A percentile compares a stretch with the other conserved stretches of the same genome.
phyloP scores from a whole-genome alignment of 495 filamentous ascomycete species.

The Xylaria castorea region DNA sequence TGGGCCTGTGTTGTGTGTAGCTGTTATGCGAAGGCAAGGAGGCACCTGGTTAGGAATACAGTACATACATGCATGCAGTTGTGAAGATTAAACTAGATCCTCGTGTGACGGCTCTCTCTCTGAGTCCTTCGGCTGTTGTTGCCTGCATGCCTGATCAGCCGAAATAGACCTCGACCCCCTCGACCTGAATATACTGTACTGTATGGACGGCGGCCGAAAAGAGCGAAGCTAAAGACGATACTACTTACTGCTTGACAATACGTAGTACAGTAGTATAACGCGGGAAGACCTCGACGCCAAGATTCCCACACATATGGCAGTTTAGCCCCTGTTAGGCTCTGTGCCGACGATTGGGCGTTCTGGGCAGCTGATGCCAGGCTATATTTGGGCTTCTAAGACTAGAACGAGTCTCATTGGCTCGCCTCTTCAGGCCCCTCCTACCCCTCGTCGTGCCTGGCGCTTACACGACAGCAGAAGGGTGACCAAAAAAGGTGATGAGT shows the following conservation, averaged over 20 bases:
- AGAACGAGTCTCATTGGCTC: slow-evolving; percentile 8
- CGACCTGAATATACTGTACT: background rate
- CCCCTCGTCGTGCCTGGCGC: slow-evolving; percentile 28
- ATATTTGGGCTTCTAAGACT: slow-evolving; percentile 11
- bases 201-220: slow-evolving; percentile 5
- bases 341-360: slow-evolving; percentile 18
- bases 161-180: background rate
- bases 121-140: slow-evolving; percentile 19
- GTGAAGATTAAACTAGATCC: background rate
- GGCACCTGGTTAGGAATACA: background rate
- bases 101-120: slow-evolving; percentile 3
- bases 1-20: slow-evolving; percentile 1
- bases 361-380: slow-evolving; percentile 2
- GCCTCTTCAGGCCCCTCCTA: slow-evolving; percentile 10
- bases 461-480: slow-evolving; percentile 16
- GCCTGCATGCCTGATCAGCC: slow-evolving; percentile 5
- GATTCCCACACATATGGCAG: background rate
- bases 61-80: background rate
- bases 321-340: slow-evolving; percentile 5
- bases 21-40: slow-evolving; percentile 9
- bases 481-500: slow-evolving; percentile 8
- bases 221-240: background rate
- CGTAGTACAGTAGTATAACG: background rate
- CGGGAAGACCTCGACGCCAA: slow-evolving; percentile 11
- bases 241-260: background rate